These are phyloP conservation scores for Eucalyptus sp. DNA, from an alignment of 345 rosid genomes.

Conservation along the genomic window DNA sequence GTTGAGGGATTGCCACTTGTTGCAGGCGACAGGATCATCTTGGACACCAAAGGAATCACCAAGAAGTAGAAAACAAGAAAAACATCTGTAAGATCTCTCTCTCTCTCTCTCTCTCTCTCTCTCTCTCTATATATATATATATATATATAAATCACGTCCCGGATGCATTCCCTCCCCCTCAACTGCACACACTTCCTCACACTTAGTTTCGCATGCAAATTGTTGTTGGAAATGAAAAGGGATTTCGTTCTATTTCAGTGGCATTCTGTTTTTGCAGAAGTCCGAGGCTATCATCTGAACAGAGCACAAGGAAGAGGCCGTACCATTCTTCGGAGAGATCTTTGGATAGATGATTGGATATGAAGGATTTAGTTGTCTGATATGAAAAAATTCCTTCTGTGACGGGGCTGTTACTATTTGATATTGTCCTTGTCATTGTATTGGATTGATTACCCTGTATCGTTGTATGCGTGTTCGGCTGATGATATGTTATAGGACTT, in stretches of 20 bases:
- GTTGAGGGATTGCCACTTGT: not conserved
- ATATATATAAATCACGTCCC: not conserved
- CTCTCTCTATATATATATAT: not conserved
- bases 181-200: not conserved
- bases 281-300: slow-evolving; percentile 8
- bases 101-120: not conserved
- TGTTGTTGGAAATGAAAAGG: not conserved
- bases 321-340: slow-evolving; percentile 12
- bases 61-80: slow-evolving; percentile 29
- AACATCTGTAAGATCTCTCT: slow-evolving; percentile 36
- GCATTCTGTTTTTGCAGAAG: slow-evolving; percentile 14
- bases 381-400: not conserved
- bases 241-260: not conserved
- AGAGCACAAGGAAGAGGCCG: slow-evolving; percentile 23
- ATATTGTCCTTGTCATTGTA: not conserved
- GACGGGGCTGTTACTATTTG: not conserved
- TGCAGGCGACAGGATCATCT: slow-evolving; percentile 42
- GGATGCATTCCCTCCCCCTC: not conserved
- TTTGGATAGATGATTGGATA: not conserved
- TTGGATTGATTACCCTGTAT: not conserved
- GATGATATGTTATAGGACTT: not conserved
- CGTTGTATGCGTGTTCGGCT: not conserved
- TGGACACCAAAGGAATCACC: slow-evolving; percentile 30
- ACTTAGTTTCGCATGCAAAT: not conserved
- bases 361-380: not conserved